phyloP scores from a whole-genome alignment of 768 basidiomycete genomes.

The Boletus rex-veris region DNA sequence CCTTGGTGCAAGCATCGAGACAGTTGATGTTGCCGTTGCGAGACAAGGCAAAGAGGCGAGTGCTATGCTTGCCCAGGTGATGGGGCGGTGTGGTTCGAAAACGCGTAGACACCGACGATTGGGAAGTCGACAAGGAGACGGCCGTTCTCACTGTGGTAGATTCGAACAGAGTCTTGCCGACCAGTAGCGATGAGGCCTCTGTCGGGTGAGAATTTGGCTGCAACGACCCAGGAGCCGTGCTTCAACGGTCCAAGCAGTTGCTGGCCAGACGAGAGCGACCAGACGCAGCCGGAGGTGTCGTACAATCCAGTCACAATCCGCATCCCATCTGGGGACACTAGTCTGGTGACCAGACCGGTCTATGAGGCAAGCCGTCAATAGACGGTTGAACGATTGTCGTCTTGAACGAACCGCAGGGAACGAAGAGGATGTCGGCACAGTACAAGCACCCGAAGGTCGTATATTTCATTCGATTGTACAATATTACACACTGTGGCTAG shows the following conservation, averaged over 20 bases:
- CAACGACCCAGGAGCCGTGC: background rate
- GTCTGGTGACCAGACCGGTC: too few relatives aligned
- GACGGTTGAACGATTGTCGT: too few relatives aligned
- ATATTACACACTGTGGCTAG: too few relatives aligned
- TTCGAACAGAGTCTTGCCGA: background rate
- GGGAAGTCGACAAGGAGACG: background rate
- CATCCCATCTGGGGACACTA: background rate
- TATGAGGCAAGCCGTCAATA: too few relatives aligned
- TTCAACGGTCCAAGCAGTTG: background rate
- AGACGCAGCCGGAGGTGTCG: background rate
- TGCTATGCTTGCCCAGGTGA: background rate
- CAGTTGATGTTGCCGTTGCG: background rate
- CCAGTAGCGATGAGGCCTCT: background rate
- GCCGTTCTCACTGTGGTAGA: background rate
- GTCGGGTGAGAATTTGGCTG: background rate
- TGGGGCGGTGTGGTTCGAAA: background rate
- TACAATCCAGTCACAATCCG: background rate
- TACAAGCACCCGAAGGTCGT: too few relatives aligned
- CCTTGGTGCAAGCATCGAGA: background rate
- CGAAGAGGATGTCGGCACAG: too few relatives aligned
- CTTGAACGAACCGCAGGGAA: too few relatives aligned
- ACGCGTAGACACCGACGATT: background rate
- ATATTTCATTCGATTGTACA: too few relatives aligned
- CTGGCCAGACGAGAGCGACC: background rate
- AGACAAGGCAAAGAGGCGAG: background rate